Conservation (phyloP, 768 basidiomycete genomes). For the Lactarius hatsudake region DNA sequence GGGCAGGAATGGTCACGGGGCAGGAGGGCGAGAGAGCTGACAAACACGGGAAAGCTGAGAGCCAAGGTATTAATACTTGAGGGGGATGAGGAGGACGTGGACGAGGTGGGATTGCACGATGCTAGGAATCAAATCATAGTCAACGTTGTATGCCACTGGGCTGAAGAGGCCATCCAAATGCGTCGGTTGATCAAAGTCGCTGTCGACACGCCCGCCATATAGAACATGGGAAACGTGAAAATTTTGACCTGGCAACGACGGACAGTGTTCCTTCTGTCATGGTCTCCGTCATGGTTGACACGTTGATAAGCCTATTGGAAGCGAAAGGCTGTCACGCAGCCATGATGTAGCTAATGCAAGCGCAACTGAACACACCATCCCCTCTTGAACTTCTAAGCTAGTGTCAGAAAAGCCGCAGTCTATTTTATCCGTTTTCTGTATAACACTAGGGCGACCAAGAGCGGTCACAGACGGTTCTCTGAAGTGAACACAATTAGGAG, state of each 20-base stretch:
- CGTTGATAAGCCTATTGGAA: not conserved
- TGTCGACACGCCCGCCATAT: conserved; percentile 92
- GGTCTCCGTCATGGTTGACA: not conserved
- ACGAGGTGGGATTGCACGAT: conserved; percentile 32
- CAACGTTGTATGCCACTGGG: conserved; percentile 84
- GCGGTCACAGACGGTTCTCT: too few species aligned
- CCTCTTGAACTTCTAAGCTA: not conserved
- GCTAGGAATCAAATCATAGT: conserved; percentile 82
- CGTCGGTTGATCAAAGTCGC: conserved; percentile 92
- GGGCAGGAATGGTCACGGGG: too few species aligned
- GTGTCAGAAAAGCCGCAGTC: not conserved
- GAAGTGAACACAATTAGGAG: conserved; percentile 6
- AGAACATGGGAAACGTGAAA: conserved; percentile 33
- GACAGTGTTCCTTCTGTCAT: too few species aligned
- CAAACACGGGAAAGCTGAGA: not conserved
- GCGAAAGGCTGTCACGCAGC: not conserved
- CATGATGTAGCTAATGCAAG: not conserved
- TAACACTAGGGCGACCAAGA: not conserved
- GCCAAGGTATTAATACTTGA: not conserved
- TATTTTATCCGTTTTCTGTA: not conserved
- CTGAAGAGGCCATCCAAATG: conserved; percentile 92
- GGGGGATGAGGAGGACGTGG: too few species aligned
- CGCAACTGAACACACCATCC: not conserved
- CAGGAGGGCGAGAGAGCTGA: conserved; percentile 27
- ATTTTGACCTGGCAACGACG: too few species aligned